These are phyloP conservation scores for Vicia faba DNA, from an alignment of 306 rosid genomes.

Conservation along the genomic window DNA sequence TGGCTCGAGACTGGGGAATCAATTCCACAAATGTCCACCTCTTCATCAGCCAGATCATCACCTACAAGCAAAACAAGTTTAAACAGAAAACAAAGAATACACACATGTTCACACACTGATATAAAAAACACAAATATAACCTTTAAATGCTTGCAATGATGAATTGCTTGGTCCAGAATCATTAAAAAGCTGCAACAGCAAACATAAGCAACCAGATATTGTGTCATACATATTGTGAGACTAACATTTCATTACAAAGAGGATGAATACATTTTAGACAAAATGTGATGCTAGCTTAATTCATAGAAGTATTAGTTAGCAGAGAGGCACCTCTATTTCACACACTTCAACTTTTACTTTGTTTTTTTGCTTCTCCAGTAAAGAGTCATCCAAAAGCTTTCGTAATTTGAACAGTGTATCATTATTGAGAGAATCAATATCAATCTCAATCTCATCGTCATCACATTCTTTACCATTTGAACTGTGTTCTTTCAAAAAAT, in stretches of 20 bases:
- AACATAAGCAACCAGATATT: conserved; percentile 20
- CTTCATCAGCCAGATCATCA: conserved; percentile 59
- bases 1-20: conserved; percentile 64
- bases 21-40: conserved; percentile 63
- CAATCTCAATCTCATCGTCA: conserved; percentile 87
- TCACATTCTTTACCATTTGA: conserved; percentile 66
- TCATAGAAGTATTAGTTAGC: conserved; percentile 18
- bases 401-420: conserved; percentile 59
- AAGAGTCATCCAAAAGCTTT: conserved; percentile 63
- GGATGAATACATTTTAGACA: conserved; percentile 10
- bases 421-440: conserved; percentile 66
- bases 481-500: conserved; percentile 72
- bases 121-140: conserved; percentile 44
- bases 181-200: conserved; percentile 47
- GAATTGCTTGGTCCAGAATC: conserved; percentile 73
- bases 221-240: conserved; percentile 17
- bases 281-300: conserved; percentile 26
- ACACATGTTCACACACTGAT: background rate
- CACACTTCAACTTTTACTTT: conserved; percentile 55
- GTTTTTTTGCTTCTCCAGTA: conserved; percentile 49
- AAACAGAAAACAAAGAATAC: conserved; percentile 10
- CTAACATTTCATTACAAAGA: conserved; percentile 14
- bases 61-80: conserved; percentile 46
- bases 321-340: conserved; percentile 67
- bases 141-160: conserved; percentile 71